These are phyloP conservation scores for Pyrus hybrid DNA, from an alignment of 331 rosid genomes.

Conservation along the genomic window DNA sequence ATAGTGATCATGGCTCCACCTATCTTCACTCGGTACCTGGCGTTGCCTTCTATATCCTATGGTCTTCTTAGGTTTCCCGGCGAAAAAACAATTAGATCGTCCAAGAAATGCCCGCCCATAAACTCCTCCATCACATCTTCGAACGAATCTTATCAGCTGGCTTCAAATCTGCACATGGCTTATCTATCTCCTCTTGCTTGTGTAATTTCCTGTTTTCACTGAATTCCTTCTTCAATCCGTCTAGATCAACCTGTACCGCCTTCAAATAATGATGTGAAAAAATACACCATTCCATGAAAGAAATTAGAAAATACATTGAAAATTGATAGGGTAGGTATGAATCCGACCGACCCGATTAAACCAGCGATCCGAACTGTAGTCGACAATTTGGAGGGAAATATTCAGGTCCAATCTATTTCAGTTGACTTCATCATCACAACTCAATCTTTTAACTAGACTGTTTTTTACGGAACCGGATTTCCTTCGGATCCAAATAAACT, in stretches of 20 bases:
- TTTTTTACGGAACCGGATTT: no score
- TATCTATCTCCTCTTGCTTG: neutral
- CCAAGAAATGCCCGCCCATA: neutral
- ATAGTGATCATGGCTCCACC: neutral
- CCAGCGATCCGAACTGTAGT: no score
- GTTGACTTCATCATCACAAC: no score
- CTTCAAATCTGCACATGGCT: neutral
- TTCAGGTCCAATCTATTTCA: no score
- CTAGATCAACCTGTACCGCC: neutral
- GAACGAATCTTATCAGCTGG: neutral
- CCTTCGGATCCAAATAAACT: no score
- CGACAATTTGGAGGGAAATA: no score
- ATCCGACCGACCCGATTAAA: no score
- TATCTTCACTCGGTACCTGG: neutral
- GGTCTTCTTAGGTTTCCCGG: neutral
- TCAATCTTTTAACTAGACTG: no score
- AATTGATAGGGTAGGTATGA: no score
- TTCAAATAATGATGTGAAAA: neutral
- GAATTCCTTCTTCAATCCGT: neutral
- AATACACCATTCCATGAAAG: no score
- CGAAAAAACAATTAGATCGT: neutral
- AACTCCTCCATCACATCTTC: neutral
- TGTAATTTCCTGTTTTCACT: neutral
- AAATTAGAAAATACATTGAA: no score
- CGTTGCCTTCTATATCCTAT: neutral